Base-by-base conservation (phyloP, 202 grass and related monocot genomes). In the Musa balbisiana region DNA sequence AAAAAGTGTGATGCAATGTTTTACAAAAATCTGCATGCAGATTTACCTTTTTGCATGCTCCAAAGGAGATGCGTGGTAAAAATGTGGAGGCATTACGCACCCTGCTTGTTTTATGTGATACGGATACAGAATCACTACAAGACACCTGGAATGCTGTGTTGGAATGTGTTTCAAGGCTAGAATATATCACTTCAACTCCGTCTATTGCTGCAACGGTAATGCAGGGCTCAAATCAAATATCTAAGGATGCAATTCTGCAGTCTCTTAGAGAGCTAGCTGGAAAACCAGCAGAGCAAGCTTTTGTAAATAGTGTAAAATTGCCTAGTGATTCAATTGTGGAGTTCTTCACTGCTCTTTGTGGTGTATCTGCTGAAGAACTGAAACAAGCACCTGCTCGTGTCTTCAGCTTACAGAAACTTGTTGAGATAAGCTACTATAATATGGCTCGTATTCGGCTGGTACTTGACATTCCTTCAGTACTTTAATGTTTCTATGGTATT, bases 401-500 rank as follows among this genome's bases (percentile, higher is more conserved):
- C 43, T 92, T 99, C 77, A 99, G 95, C 82, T 88, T 99, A 87
- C 95, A 99, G 80, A 99, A 99, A 77, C 95, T 99, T 77, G 95
- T 99, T 54, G 95, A 99, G 84, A 99, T 99, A 84, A 99, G 95
- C 84, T 99, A 99, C 79, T 99, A 99, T 79, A 99, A 99, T 85
- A 99, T 99, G 95, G 95, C 95, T 77, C 83, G 95, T 68, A 99
- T 99, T 76, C 85, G 95, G 53, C 69, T 99, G 95, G 95, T 99
- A 99, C 84, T 67, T 52, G 80, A 43, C 60, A 69, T 1, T 33
- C 63, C 74, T 84, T 11, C 0, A 52, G 70, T 77, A 13, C 72
- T 84, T 84, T 24, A 52, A 80, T 71, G 17, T 51, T 70, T 51
- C 16, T 8, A 12, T 65, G 63, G 8, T 65, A 26, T 14, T 65